phyloP scores from a whole-genome alignment of 441 rosid genomes.

The Populus hybrid region DNA sequence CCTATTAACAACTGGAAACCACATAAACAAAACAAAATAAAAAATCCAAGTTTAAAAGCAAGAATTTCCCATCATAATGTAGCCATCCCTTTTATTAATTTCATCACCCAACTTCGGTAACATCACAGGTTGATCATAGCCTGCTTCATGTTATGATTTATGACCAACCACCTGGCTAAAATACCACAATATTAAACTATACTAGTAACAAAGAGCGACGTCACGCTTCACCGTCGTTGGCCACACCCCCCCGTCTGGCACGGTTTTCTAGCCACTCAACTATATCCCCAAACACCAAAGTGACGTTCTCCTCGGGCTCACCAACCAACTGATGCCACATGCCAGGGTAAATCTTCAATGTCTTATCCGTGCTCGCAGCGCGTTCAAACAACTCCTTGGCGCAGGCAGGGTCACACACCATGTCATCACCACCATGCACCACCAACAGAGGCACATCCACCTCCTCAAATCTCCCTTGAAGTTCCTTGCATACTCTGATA shows the following conservation, averaged over 20 bases:
- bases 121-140: neutral
- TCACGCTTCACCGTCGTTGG: slow-evolving; percentile 21
- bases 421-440: slow-evolving; percentile 73
- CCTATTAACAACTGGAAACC: too few relatives aligned
- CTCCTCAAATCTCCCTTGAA: slow-evolving; percentile 76
- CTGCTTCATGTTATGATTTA: neutral
- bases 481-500: slow-evolving; percentile 57
- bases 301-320: slow-evolving; percentile 64
- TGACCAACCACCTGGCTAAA: neutral
- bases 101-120: neutral
- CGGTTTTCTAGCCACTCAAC: slow-evolving; percentile 60
- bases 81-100: neutral
- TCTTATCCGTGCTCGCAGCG: slow-evolving; percentile 71
- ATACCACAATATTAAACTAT: neutral
- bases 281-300: slow-evolving; percentile 63
- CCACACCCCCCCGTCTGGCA: slow-evolving; percentile 18
- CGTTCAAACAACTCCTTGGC: slow-evolving; percentile 64
- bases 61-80: neutral
- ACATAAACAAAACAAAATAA: too few relatives aligned
- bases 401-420: slow-evolving; percentile 70
- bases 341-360: slow-evolving; percentile 63
- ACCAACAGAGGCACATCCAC: slow-evolving; percentile 73
- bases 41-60: neutral
- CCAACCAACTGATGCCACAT: slow-evolving; percentile 91
- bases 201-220: neutral